These are phyloP conservation scores for Sphagnum fallax DNA, from an alignment of 228 moss, liverwort and hornwort genomes.

Conservation along the genomic window DNA sequence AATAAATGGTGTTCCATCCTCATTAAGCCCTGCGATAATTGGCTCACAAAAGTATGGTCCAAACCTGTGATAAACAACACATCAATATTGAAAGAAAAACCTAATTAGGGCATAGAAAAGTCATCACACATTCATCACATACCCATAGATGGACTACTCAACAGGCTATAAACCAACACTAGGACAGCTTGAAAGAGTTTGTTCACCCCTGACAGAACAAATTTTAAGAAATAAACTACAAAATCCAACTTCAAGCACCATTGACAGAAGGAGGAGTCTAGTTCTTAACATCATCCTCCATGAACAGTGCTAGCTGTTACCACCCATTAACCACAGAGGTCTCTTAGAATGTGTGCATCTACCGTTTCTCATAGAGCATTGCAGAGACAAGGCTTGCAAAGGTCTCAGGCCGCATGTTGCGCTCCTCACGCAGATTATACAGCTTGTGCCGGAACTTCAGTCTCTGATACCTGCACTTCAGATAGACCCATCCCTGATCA, in stretches of 20 bases:
- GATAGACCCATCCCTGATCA: background rate
- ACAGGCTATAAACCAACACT: background rate
- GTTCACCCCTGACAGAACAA: too few relatives aligned
- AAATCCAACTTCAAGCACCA: too few relatives aligned
- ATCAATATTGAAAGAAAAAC: background rate
- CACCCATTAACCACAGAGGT: too few relatives aligned
- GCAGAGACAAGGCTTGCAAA: constrained; percentile 95
- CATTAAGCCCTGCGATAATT: constrained; percentile 76
- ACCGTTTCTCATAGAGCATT: constrained; percentile 96
- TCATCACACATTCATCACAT: background rate
- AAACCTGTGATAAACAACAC: constrained; percentile 46
- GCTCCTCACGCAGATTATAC: constrained; percentile 92
- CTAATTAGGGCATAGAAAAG: too few relatives aligned
- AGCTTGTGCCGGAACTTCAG: constrained; percentile 88
- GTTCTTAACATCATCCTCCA: too few relatives aligned
- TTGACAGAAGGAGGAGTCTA: too few relatives aligned
- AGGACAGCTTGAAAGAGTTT: background rate
- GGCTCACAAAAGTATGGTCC: constrained; percentile 97
- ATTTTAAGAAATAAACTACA: too few relatives aligned
- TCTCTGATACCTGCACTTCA: constrained; percentile 62
- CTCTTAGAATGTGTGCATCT: background rate
- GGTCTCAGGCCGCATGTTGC: constrained; percentile 92
- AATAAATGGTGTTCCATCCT: constrained; percentile 78
- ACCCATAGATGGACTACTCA: background rate
- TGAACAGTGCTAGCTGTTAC: too few relatives aligned